Base-by-base conservation (phyloP, 2,329 filamentous ascomycete genomes). In the Drechslera avenae region DNA sequence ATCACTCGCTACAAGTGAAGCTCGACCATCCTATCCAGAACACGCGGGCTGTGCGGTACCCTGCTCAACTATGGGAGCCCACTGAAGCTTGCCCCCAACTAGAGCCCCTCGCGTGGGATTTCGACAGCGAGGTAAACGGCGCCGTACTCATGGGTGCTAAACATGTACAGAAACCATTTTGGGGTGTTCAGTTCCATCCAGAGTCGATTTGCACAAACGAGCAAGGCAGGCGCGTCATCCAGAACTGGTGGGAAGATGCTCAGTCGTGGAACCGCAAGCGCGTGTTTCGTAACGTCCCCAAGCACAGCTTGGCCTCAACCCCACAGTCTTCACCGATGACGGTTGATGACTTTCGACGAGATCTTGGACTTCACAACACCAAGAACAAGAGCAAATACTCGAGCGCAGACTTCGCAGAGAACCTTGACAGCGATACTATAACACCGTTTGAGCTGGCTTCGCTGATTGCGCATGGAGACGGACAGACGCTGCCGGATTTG, bases 131-230 rank as follows among this genome's bases (percentile, higher is more conserved):
- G 4, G 48, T 40, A 0, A 85, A 86, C 56, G 81, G 77, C 1
- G 70, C 75, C n/a, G 78, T 91, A 3, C 73, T 94, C n/a, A 95
- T 95, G 90, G 89, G 83, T 0, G 84, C 87, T 13, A 83, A 80
- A 56, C 91, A 96, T 69, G 74, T 69, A 14, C 67, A 57, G 1
- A 86, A 85, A 58, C 91, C 92, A 0, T 89, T 93, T 57, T 95
- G 89, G 86, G 92, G 89, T 0, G 80, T 96, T 14, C 92, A 96
- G 67, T 96, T 94, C 63, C 91, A 96, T 66, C 91, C 91, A 0
- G 91, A 97, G 72, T 96, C 90, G 0, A 83, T 91, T 12, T 96
- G 91, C 70, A 95, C 91, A 3, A 88, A 90, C 32, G 75, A 79
- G 3, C 81, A 82, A 52, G 86, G 88, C 1, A 82, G 81, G 16